Evolutionary conservation across 164 flowering plant species (phyloP).

Genomic region (Annona cherimola): DNA sequence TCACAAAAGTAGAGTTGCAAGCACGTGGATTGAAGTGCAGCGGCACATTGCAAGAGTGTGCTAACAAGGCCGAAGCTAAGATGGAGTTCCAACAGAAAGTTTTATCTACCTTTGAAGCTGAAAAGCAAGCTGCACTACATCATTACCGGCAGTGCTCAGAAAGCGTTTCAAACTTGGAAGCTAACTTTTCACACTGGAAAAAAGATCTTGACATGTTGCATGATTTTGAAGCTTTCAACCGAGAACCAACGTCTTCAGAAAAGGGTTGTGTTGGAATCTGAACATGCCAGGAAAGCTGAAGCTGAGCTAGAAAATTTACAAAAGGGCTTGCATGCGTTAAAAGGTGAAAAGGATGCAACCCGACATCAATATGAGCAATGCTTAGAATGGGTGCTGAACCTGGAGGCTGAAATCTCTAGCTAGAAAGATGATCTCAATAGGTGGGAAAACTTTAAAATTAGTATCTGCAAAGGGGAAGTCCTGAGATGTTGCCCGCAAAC

Average conservation of each 20-base stretch:
- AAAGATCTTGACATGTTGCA: constrained; percentile 51
- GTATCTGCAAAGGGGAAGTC: no score
- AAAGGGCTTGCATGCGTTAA: constrained; percentile 34
- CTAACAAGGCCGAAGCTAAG: constrained; percentile 35
- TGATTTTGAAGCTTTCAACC: constrained; percentile 26
- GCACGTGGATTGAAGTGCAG: no score
- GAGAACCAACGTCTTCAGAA: constrained; percentile 17
- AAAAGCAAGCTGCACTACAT: constrained; percentile 44
- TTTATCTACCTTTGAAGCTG: constrained; percentile 42
- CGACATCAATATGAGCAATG: constrained; percentile 47
- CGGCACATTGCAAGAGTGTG: no score
- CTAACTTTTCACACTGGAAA: constrained; percentile 40
- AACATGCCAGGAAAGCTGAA: constrained; percentile 32
- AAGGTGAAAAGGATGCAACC: constrained; percentile 52
- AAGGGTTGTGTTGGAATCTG: constrained; percentile 26
- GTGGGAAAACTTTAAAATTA: no score
- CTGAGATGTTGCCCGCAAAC: no score
- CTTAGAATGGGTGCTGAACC: constrained; percentile 41
- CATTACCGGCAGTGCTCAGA: constrained; percentile 53
- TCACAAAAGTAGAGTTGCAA: no score
- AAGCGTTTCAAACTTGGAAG: constrained; percentile 49
- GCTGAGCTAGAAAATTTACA: constrained; percentile 39
- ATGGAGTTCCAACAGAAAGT: constrained; percentile 37
- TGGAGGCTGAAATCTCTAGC: constrained; percentile 48
- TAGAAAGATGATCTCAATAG: constrained; percentile 48